These are phyloP conservation scores for Starmerella apis DNA, from an alignment of 805 yeast genomes.

Conservation along the genomic window DNA sequence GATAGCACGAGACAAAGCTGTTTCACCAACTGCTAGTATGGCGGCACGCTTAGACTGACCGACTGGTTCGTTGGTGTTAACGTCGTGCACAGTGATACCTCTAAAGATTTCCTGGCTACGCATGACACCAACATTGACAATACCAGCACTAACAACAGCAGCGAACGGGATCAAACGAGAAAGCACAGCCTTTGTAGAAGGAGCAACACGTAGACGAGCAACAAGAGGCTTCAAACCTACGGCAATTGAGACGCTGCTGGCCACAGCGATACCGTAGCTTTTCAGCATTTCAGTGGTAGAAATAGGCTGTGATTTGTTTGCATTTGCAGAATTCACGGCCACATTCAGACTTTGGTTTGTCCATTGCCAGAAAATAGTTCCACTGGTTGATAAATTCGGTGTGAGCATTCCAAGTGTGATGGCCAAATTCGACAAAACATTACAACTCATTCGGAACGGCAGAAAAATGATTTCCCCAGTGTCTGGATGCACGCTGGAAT, in stretches of 20 bases:
- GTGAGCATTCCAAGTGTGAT: slow-evolving; percentile 98
- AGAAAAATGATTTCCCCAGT: slow-evolving; percentile 85
- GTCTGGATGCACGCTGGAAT: slow-evolving; percentile 92
- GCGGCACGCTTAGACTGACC: slow-evolving; percentile 84
- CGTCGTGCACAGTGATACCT: slow-evolving; percentile 36
- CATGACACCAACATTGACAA: slow-evolving; percentile 93
- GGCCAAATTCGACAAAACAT: slow-evolving; percentile 84
- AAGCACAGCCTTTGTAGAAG: slow-evolving; percentile 57
- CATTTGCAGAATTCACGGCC: slow-evolving; percentile 92
- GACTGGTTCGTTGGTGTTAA: slow-evolving; percentile 33
- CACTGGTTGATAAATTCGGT: slow-evolving; percentile 79
- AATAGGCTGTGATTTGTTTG: slow-evolving; percentile 89
- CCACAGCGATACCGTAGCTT: slow-evolving; percentile 78
- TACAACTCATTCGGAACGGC: slow-evolving; percentile 95
- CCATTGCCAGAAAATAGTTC: slow-evolving; percentile 94
- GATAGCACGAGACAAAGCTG: slow-evolving; percentile 88
- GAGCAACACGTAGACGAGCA: slow-evolving; percentile 71
- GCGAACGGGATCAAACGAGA: slow-evolving; percentile 94
- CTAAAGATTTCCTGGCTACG: slow-evolving; percentile 82
- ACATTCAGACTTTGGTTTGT: slow-evolving; percentile 95
- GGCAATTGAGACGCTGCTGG: slow-evolving; percentile 93
- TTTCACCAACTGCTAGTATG: slow-evolving; percentile 85
- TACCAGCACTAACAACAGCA: slow-evolving; percentile 95
- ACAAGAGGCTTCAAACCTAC: slow-evolving; percentile 83
- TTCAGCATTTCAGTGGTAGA: slow-evolving; percentile 64